Evolutionary conservation across 371 early-diverging fungal genomes (phyloP).

Genomic region (Rhizopus sp.): DNA sequence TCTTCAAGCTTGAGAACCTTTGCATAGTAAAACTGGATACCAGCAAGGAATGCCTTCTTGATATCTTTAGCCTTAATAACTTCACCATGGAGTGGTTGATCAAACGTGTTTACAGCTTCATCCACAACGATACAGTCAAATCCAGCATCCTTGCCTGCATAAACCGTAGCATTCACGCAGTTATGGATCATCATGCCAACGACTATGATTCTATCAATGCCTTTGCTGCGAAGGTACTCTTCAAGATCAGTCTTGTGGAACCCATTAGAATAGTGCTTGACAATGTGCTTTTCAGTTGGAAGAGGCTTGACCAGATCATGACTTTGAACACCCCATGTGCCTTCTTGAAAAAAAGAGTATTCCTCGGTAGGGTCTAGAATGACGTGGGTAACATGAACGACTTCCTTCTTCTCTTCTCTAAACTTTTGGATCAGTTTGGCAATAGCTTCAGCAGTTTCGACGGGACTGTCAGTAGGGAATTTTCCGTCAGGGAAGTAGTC

Average conservation of each 20-base stretch:
- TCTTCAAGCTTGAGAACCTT: not conserved
- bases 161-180: conserved; percentile 16
- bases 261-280: conserved; percentile 3
- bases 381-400: conserved; percentile 2
- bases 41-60: conserved; percentile 10
- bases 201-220: conserved; percentile 5
- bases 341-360: not conserved
- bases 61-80: conserved; percentile 8
- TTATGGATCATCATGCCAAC: conserved; percentile 16
- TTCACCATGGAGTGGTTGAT: conserved; percentile 9
- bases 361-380: not conserved
- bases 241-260: conserved; percentile 12
- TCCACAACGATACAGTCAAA: conserved; percentile 10
- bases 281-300: conserved; percentile 4
- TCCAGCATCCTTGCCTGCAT: conserved; percentile 8
- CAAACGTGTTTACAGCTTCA: conserved; percentile 8
- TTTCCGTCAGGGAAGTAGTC: conserved; percentile 14
- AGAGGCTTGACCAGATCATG: conserved; percentile 10
- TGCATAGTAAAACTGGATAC: conserved; percentile 11
- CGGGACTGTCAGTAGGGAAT: conserved; percentile 7
- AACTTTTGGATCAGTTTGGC: conserved; percentile 12
- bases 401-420: conserved; percentile 9
- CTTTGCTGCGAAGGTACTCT: conserved; percentile 9
- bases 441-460: conserved; percentile 7
- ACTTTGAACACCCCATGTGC: conserved; percentile 3